Percentiles rank a stretch among this genome's conserved stretches.
Evolutionary conservation across 2,329 filamentous ascomycete genomes (phyloP).

Genomic region (Mariannaea sp.): DNA sequence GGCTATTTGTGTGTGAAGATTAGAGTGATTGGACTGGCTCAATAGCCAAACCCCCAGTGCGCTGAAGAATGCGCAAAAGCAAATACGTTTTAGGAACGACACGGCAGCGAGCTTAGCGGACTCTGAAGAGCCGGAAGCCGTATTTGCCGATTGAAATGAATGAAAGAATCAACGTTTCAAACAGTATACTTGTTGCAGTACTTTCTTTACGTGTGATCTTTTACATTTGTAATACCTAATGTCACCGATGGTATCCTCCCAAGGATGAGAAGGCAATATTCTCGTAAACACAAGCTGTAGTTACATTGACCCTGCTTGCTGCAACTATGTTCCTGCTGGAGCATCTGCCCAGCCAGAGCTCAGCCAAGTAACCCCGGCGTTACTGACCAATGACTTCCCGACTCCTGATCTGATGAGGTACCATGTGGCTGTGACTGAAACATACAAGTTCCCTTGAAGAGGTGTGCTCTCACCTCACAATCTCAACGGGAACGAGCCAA

Average conservation of each 20-base stretch:
- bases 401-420: conserved; percentile 4
- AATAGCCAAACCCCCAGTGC: conserved; percentile 17
- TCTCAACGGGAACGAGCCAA: too few relatives aligned
- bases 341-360: conserved; percentile 4
- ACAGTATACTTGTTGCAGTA: not conserved
- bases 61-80: conserved; percentile 16
- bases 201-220: too few relatives aligned
- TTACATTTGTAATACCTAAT: too few relatives aligned
- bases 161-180: conserved; percentile 15
- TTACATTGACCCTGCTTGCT: too few relatives aligned
- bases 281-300: too few relatives aligned
- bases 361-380: conserved; percentile 5
- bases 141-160: conserved; percentile 11
- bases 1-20: conserved; percentile 15
- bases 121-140: conserved; percentile 4
- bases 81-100: conserved; percentile 19
- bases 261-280: too few relatives aligned
- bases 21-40: conserved; percentile 23
- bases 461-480: too few relatives aligned
- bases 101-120: not conserved
- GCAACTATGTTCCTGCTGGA: not conserved
- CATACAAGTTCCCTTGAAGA: too few relatives aligned
- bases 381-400: conserved; percentile 1
- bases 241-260: too few relatives aligned
- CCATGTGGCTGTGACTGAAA: too few relatives aligned